Conservation (phyloP, 208 protist genomes). For the Leishmania tropica region DNA sequence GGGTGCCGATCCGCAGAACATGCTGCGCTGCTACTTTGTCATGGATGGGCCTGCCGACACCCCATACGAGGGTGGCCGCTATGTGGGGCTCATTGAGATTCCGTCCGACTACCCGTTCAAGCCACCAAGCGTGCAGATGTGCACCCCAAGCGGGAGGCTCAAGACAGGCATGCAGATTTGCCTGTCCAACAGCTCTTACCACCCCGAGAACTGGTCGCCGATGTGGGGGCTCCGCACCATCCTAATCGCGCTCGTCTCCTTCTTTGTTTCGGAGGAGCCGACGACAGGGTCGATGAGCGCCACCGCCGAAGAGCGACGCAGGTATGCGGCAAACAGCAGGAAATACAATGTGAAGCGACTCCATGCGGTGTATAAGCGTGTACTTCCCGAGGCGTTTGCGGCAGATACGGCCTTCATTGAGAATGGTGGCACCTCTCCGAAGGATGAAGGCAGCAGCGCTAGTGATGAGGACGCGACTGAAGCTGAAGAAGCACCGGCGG, state of each 20-base stretch:
- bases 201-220: conserved; percentile 90
- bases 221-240: conserved; percentile 85
- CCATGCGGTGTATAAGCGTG: conserved; percentile 37
- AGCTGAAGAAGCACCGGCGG: neutral
- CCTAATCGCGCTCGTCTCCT: conserved; percentile 83
- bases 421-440: neutral
- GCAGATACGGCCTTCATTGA: conserved; percentile 37
- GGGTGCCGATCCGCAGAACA: conserved; percentile 72
- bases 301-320: conserved; percentile 36
- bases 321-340: conserved; percentile 44
- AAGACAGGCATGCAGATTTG: conserved; percentile 64
- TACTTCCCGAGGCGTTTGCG: conserved; percentile 50
- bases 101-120: conserved; percentile 96
- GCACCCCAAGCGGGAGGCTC: conserved; percentile 90
- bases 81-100: conserved; percentile 96
- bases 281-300: conserved; percentile 46
- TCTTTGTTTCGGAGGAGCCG: conserved; percentile 66
- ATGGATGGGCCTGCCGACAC: conserved; percentile 39
- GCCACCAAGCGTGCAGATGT: conserved; percentile 89
- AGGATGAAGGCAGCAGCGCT: no score
- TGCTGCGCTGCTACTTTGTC: conserved; percentile 94
- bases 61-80: conserved; percentile 90
- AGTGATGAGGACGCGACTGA: conserved; percentile 2
- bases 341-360: conserved; percentile 60
- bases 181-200: conserved; percentile 85